Percentiles rank a stretch among this genome's conserved stretches.
Conservation (phyloP, 2,329 filamentous ascomycete genomes). For the Aspergillus novoparasiticus region DNA sequence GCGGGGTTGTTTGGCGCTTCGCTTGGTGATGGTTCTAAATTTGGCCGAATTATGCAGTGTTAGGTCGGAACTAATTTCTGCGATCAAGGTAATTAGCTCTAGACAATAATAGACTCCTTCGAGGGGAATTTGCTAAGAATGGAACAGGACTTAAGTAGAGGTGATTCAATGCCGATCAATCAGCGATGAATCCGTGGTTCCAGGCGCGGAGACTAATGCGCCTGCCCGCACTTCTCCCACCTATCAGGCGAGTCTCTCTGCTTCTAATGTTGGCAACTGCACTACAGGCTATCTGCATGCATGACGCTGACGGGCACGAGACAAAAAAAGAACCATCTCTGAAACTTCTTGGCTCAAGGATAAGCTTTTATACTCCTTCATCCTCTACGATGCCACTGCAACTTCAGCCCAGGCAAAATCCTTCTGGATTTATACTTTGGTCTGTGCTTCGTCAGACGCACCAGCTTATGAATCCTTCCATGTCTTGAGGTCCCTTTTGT, state of each 20-base stretch:
- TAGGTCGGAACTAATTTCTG: background rate
- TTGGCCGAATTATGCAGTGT: constrained; percentile 8
- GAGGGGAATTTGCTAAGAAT: constrained; percentile 13
- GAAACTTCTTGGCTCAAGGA: background rate
- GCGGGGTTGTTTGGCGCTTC: constrained; percentile 5
- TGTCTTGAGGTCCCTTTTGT: background rate
- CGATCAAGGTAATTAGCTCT: constrained; percentile 6
- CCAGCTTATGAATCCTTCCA: background rate
- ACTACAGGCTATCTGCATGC: background rate
- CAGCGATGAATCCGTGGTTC: background rate
- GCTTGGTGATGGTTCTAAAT: constrained; percentile 13
- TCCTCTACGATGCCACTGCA: background rate
- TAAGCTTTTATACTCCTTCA: constrained; percentile 2
- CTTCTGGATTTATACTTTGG: background rate
- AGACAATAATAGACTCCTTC: background rate
- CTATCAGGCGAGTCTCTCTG: background rate
- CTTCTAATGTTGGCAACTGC: constrained; percentile 15
- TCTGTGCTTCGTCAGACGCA: background rate
- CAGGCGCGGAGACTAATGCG: constrained; percentile 8
- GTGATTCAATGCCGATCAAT: background rate
- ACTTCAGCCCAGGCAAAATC: background rate
- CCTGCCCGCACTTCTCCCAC: constrained; percentile 1
- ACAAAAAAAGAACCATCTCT: constrained; percentile 6
- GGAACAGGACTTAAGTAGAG: background rate
- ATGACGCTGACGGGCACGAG: background rate